Conservation (phyloP, 371 early-diverging fungal genomes). For the Mortierella sp. region DNA sequence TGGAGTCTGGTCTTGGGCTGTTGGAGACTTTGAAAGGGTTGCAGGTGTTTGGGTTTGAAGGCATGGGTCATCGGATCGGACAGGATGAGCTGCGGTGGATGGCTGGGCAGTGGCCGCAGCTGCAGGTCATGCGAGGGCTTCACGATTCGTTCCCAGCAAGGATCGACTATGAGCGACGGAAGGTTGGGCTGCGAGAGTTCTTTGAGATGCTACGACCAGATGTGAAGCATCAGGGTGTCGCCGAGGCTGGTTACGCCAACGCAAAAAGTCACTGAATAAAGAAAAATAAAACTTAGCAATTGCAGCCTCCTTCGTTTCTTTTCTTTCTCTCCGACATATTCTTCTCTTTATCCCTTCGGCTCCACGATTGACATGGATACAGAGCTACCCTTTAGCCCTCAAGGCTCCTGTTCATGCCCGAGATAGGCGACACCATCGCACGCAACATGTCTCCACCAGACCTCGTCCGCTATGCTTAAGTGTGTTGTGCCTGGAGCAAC, state of each 20-base stretch:
- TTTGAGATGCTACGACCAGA: background rate
- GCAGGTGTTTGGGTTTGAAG: background rate
- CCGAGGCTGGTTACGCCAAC: too few relatives aligned
- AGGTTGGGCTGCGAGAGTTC: background rate
- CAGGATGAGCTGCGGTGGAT: slow-evolving; percentile 8
- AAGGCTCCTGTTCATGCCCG: background rate
- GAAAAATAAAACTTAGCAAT: background rate
- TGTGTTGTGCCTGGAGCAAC: background rate
- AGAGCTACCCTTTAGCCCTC: background rate
- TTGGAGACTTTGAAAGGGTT: background rate
- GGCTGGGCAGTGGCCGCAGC: background rate
- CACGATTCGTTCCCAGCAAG: background rate
- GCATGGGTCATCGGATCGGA: slow-evolving; percentile 8
- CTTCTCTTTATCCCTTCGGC: background rate
- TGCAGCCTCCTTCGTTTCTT: background rate
- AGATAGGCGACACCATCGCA: background rate
- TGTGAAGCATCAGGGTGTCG: background rate
- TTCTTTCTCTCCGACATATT: background rate
- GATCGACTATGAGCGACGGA: background rate
- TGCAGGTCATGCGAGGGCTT: background rate
- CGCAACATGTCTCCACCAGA: background rate
- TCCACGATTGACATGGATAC: too few relatives aligned
- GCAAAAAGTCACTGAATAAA: too few relatives aligned
- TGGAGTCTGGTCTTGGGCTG: background rate
- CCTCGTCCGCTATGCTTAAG: background rate